phyloP scores from a whole-genome alignment of 129 eudicot species.

The Arctium minus region DNA sequence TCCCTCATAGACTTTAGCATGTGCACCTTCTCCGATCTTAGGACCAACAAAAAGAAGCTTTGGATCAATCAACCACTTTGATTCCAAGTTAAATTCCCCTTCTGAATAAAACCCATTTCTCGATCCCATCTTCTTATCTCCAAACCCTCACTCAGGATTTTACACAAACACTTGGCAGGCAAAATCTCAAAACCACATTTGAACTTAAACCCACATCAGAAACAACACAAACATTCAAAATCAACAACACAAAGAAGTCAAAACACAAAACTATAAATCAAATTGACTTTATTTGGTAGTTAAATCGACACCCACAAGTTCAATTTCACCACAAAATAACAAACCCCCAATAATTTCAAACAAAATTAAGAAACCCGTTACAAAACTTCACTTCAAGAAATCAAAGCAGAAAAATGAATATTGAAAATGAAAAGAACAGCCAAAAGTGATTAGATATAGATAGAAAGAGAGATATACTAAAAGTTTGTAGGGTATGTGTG shows the following conservation, averaged over 20 bases:
- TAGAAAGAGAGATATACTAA: background rate
- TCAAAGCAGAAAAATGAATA: background rate
- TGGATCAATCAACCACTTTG: conserved; percentile 93
- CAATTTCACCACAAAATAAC: background rate
- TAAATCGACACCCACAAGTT: background rate
- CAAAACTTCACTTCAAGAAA: background rate
- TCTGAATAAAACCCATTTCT: conserved; percentile 62
- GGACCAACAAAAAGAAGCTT: conserved; percentile 91
- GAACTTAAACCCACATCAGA: background rate
- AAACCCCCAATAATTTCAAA: background rate
- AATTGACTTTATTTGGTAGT: background rate
- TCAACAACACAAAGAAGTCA: background rate
- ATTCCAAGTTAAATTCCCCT: conserved; percentile 63
- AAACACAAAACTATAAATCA: background rate
- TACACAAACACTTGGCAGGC: conserved; percentile 19
- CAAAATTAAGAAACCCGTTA: background rate
- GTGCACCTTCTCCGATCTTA: conserved; percentile 97
- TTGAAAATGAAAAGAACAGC: background rate
- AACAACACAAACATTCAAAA: background rate
- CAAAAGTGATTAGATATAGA: background rate
- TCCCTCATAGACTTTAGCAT: conserved; percentile 94
- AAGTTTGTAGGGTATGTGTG: conserved; percentile 19
- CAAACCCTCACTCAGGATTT: conserved; percentile 11
- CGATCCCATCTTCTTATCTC: conserved; percentile 65
- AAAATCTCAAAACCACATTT: conserved; percentile 19